Conservation (phyloP, 208 protist genomes). For the Trypanosoma platydactyli region DNA sequence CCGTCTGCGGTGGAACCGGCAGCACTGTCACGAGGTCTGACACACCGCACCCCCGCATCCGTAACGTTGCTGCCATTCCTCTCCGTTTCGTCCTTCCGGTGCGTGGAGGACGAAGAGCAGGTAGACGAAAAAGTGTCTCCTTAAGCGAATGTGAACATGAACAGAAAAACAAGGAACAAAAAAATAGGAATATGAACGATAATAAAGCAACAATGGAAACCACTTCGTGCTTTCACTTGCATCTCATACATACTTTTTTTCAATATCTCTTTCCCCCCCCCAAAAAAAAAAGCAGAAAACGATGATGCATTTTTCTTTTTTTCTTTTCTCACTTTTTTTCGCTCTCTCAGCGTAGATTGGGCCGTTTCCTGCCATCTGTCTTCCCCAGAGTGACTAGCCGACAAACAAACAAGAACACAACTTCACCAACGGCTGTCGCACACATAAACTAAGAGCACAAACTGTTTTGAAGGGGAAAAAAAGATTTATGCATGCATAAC, state of each 20-base stretch:
- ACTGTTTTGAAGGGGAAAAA: too few relatives aligned
- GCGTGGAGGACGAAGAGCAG: neutral
- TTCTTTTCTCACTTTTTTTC: slow-evolving; percentile 5
- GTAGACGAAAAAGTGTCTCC: too few relatives aligned
- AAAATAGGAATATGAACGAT: slow-evolving; percentile 5
- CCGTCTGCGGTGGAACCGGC: slow-evolving; percentile 36
- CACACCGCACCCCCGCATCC: neutral
- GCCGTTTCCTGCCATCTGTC: too few relatives aligned
- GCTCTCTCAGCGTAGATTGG: neutral
- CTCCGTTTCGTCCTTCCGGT: neutral
- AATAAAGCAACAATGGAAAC: slow-evolving; percentile 1
- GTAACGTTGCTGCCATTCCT: neutral
- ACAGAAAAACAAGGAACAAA: slow-evolving; percentile 15
- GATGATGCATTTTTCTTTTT: neutral
- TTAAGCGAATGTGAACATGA: slow-evolving; percentile 10
- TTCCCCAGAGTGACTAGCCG: too few relatives aligned
- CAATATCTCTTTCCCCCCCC: too few relatives aligned
- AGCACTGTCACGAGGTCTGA: slow-evolving; percentile 49
- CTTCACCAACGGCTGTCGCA: too few relatives aligned
- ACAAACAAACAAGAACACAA: too few relatives aligned
- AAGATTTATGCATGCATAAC: neutral
- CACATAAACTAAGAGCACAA: too few relatives aligned
- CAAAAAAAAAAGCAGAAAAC: too few relatives aligned
- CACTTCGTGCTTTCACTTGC: neutral
- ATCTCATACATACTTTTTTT: neutral